Percentiles rank a stretch among this genome's conserved stretches.
These are phyloP conservation scores for Colletotrichum tropicale DNA, from an alignment of 2,329 filamentous ascomycete genomes.

Conservation along the genomic window DNA sequence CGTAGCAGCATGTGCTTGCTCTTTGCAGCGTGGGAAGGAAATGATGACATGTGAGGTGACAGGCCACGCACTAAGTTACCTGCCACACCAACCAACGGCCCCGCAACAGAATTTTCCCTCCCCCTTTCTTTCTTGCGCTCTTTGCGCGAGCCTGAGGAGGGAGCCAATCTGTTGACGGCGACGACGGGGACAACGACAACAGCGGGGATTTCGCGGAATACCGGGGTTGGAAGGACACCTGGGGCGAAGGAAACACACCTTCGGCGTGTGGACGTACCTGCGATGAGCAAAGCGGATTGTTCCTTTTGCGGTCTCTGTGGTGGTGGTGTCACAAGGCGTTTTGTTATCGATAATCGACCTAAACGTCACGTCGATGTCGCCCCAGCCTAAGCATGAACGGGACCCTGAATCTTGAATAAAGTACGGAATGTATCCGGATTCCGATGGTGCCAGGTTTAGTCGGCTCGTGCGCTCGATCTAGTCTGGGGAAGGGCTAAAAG, in stretches of 20 bases:
- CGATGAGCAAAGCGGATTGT: not conserved
- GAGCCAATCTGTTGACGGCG: not conserved
- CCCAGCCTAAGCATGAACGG: slow-evolving; percentile 6
- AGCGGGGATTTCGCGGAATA: not conserved
- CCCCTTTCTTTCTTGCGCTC: not conserved
- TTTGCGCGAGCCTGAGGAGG: not conserved
- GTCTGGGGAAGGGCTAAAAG: not conserved
- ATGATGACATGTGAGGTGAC: slow-evolving; percentile 23
- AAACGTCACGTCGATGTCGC: slow-evolving; percentile 9
- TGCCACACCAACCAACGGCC: slow-evolving; percentile 5
- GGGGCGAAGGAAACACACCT: not conserved
- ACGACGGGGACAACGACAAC: not conserved
- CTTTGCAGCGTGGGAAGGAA: slow-evolving; percentile 1
- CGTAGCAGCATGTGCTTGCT: slow-evolving; percentile 14
- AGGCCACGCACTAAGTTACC: slow-evolving; percentile 1
- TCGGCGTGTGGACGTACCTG: not conserved
- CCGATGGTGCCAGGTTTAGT: not conserved
- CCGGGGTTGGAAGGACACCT: not conserved
- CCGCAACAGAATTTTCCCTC: not conserved
- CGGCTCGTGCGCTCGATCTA: not conserved
- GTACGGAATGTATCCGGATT: not conserved
- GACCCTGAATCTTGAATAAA: not conserved
- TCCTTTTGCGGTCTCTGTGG: not conserved
- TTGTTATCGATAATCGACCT: not conserved
- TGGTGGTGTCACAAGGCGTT: not conserved